A percentile compares a stretch with the other conserved stretches of the same genome.
Evolutionary conservation across 2,329 filamentous ascomycete species (phyloP).

Genomic region (Rutstroemia sydowiana): DNA sequence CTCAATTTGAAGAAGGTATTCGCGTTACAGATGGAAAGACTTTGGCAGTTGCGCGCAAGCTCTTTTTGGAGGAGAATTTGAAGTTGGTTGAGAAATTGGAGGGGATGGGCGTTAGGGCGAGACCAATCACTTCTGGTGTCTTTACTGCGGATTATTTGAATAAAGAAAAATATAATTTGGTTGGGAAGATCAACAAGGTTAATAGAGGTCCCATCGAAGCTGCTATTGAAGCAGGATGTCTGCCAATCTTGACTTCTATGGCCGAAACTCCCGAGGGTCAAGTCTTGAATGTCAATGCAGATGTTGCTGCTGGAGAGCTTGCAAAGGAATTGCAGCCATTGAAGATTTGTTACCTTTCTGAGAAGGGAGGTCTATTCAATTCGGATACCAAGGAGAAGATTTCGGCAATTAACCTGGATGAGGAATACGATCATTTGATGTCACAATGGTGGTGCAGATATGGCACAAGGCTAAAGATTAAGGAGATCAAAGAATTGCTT

Average conservation of each 20-base stretch:
- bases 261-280: constrained; percentile 87
- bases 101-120: constrained; percentile 78
- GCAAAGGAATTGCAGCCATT: constrained; percentile 82
- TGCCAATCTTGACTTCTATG: constrained; percentile 94
- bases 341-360: constrained; percentile 97
- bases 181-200: constrained; percentile 91
- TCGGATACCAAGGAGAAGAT: constrained; percentile 93
- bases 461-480: constrained; percentile 93
- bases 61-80: constrained; percentile 93
- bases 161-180: constrained; percentile 91
- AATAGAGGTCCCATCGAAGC: constrained; percentile 86
- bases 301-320: constrained; percentile 90
- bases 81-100: constrained; percentile 87
- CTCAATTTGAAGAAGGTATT: constrained; percentile 93
- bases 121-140: constrained; percentile 82
- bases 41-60: constrained; percentile 77
- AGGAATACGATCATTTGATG: constrained; percentile 92
- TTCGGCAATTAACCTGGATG: constrained; percentile 92
- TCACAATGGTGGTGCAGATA: constrained; percentile 90
- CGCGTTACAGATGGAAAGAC: constrained; percentile 94
- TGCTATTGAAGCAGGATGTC: constrained; percentile 81
- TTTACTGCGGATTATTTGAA: constrained; percentile 92
- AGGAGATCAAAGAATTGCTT: constrained; percentile 90
- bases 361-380: constrained; percentile 94
- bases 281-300: constrained; percentile 94